Evolutionary conservation across 768 basidiomycete genomes (phyloP).

Genomic region (Lentinus tigrinus): DNA sequence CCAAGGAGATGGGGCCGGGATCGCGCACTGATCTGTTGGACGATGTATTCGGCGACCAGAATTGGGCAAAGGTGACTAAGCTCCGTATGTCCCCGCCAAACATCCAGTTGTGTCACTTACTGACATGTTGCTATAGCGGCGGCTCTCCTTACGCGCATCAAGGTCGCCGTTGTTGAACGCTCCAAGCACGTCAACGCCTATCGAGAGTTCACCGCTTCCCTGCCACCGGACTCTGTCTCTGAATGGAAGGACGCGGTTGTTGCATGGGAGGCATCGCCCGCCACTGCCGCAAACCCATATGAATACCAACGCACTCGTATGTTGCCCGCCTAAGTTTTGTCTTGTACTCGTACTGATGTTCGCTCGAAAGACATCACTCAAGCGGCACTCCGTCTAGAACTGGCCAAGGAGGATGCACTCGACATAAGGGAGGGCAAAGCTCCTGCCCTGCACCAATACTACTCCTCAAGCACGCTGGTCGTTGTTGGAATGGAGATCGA

Average conservation of each 20-base stretch:
- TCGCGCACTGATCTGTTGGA: conserved; percentile 35
- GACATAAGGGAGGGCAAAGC: background rate
- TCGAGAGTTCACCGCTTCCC: background rate
- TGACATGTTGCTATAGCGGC: background rate
- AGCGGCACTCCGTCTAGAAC: background rate
- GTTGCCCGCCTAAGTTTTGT: background rate
- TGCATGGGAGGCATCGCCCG: background rate
- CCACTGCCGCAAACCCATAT: background rate
- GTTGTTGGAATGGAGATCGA: background rate
- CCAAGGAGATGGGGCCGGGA: conserved; percentile 36
- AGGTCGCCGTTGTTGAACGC: background rate
- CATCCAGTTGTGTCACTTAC: background rate
- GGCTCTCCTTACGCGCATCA: background rate
- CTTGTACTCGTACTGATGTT: background rate
- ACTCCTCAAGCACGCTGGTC: background rate
- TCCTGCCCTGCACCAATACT: background rate
- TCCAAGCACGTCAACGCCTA: background rate
- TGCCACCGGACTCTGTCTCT: background rate
- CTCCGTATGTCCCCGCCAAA: conserved; percentile 28
- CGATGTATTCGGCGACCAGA: conserved; percentile 33
- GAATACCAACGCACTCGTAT: background rate
- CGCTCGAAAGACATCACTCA: background rate
- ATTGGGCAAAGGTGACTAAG: conserved; percentile 35
- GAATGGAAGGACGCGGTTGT: background rate
- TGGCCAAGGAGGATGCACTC: background rate